phyloP scores from a whole-genome alignment of 2,329 filamentous ascomycete genomes.

The Fusarium sp. region DNA sequence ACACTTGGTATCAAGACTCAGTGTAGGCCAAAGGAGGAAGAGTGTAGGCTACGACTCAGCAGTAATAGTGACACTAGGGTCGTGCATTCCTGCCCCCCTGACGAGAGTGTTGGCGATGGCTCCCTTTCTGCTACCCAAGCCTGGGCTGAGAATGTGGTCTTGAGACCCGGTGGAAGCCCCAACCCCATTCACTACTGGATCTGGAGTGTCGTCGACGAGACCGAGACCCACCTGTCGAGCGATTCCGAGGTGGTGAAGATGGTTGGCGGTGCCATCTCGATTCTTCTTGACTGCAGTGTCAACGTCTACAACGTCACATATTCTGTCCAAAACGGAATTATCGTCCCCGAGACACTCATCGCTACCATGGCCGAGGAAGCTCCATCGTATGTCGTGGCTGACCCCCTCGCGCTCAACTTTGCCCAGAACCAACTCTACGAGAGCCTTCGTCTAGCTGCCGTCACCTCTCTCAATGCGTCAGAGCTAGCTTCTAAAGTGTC shows the following conservation, averaged over 20 bases:
- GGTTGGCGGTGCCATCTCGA: neutral
- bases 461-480: neutral
- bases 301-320: neutral
- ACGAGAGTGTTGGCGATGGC: neutral
- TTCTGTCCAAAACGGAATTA: neutral
- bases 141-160: neutral
- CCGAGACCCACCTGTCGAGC: neutral
- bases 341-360: neutral
- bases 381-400: neutral
- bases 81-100: neutral
- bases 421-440: neutral
- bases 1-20: neutral
- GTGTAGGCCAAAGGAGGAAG: neutral
- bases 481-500: neutral
- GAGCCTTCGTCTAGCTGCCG: neutral
- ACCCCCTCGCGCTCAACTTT: neutral
- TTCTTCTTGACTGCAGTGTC: neutral
- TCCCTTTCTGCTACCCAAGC: neutral
- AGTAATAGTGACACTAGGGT: neutral
- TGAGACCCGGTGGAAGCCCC: neutral
- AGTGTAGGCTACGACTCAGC: neutral
- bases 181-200: neutral
- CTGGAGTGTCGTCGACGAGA: neutral
- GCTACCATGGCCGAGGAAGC: neutral
- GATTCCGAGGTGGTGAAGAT: neutral